These are phyloP conservation scores for Nicotiana rustica DNA, from an alignment of 305 asterid species.

Conservation along the genomic window DNA sequence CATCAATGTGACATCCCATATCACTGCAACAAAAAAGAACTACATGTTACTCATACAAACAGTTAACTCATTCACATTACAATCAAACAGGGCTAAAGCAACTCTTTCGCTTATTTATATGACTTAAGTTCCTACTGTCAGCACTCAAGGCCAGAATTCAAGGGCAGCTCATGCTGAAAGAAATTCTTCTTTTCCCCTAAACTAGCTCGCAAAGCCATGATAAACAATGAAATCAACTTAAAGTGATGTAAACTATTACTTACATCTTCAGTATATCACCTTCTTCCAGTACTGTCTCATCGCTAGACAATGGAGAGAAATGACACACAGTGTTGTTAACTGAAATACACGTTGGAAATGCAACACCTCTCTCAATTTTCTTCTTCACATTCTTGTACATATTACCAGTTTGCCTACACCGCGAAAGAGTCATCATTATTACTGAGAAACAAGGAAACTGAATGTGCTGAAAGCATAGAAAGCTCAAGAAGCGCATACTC, in stretches of 20 bases:
- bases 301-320: constrained; percentile 47
- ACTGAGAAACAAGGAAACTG: background rate
- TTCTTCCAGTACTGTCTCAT: constrained; percentile 57
- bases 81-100: background rate
- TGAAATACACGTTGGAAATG: constrained; percentile 38
- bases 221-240: constrained; percentile 22
- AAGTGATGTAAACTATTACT: constrained; percentile 32
- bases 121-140: constrained; percentile 19
- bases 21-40: constrained; percentile 55
- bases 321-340: constrained; percentile 38
- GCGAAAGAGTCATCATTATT: background rate
- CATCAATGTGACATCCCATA: constrained; percentile 83
- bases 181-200: background rate
- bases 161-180: background rate
- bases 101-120: background rate
- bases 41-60: constrained; percentile 5
- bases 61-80: background rate
- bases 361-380: constrained; percentile 42
- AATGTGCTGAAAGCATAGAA: background rate
- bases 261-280: constrained; percentile 78
- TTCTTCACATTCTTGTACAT: constrained; percentile 43
- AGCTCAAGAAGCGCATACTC: constrained; percentile 34
- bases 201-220: background rate
- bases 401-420: constrained; percentile 39
- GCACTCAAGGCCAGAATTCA: constrained; percentile 28